Evolutionary conservation across 495 filamentous ascomycete species (phyloP).

Genomic region (Extremus antarcticus): DNA sequence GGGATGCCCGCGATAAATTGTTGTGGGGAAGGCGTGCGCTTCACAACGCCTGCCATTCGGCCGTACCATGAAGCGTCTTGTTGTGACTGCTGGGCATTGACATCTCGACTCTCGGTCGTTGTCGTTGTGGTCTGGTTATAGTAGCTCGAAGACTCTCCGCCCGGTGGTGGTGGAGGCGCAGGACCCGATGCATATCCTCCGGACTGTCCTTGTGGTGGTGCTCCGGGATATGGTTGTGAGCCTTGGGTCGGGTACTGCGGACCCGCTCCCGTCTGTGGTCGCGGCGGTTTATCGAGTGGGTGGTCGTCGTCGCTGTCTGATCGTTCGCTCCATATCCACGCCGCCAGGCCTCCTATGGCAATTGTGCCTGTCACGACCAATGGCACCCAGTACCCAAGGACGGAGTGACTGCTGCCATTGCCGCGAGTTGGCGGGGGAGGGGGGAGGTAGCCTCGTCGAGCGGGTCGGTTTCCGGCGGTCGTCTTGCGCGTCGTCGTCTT

Average conservation of each 20-base stretch:
- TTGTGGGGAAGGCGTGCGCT: constrained; percentile 79
- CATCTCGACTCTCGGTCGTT: constrained; percentile 1
- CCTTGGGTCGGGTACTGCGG: constrained; percentile 1
- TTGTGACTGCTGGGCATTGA: constrained; percentile 26
- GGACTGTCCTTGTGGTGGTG: background rate
- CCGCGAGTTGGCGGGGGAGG: background rate
- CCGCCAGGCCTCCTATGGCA: constrained; percentile 70
- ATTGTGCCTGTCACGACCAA: constrained; percentile 73
- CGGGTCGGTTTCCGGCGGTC: background rate
- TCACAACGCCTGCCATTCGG: constrained; percentile 71
- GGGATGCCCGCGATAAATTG: constrained; percentile 73
- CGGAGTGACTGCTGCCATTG: constrained; percentile 38
- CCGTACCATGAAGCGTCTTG: constrained; percentile 52
- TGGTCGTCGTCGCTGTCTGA: constrained; percentile 51
- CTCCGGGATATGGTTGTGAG: constrained; percentile 5
- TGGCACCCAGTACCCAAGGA: constrained; percentile 76
- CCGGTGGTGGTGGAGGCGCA: constrained; percentile 2
- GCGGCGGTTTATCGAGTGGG: constrained; percentile 7
- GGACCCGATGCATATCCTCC: background rate
- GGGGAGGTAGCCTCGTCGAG: background rate
- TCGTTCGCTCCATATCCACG: constrained; percentile 90
- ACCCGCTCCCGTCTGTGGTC: constrained; percentile 27
- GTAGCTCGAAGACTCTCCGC: constrained; percentile 17
- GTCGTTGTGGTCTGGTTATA: background rate
- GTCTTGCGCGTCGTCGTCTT: background rate